Percentiles rank a stretch among this genome's conserved stretches.
Evolutionary conservation across 2,329 filamentous ascomycete genomes (phyloP).

Genomic region (Arthrobotrys sphaeroides): DNA sequence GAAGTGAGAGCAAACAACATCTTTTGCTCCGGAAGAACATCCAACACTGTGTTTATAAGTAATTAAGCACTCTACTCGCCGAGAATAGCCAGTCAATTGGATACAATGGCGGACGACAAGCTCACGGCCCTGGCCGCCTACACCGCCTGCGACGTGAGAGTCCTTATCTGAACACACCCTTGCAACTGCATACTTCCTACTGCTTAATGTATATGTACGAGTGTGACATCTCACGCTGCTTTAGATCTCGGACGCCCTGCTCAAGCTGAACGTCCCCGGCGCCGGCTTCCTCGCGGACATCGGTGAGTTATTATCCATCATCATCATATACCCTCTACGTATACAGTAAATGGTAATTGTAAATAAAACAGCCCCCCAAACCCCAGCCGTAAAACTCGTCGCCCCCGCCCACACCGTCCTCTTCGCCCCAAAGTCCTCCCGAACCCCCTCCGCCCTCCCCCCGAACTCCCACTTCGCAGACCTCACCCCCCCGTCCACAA

Average conservation of each 20-base stretch:
- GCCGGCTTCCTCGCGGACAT: conserved; percentile 75
- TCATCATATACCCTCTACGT: background rate
- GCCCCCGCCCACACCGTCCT: conserved; percentile 71
- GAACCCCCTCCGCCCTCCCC: conserved; percentile 60
- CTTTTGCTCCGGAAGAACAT: no score
- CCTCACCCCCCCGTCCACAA: conserved; percentile 68
- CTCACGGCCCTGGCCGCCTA: conserved; percentile 37
- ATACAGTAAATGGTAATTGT: background rate
- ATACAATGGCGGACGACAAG: conserved; percentile 27
- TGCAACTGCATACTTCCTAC: background rate
- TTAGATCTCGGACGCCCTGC: conserved; percentile 75
- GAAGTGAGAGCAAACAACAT: no score
- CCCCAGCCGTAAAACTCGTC: conserved; percentile 53
- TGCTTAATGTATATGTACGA: background rate
- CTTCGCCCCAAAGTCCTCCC: conserved; percentile 70
- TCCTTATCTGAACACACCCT: background rate
- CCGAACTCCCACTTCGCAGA: conserved; percentile 75
- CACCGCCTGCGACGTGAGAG: conserved; percentile 45
- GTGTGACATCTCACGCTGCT: background rate
- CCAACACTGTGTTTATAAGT: no score
- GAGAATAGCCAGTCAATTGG: no score
- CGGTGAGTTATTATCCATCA: conserved; percentile 60
- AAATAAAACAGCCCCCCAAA: conserved; percentile 58
- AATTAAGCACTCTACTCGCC: no score
- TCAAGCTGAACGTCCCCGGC: conserved; percentile 73